These are phyloP conservation scores for Globisporangium cylindrosporum DNA, from an alignment of 352 stramenopile genomes.

Conservation along the genomic window DNA sequence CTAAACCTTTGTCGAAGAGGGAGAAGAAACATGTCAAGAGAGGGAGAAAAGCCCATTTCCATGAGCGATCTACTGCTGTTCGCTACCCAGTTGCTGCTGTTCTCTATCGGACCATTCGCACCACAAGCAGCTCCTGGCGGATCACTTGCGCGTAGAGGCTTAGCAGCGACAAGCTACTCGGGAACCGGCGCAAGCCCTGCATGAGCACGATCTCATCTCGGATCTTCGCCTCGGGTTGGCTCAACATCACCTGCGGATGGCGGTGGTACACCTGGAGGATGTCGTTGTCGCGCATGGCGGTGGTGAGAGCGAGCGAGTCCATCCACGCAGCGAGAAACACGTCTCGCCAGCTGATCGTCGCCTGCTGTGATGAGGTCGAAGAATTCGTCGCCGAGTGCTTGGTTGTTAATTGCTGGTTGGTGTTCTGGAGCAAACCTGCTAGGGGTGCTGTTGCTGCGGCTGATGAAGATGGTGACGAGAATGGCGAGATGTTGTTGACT, in stretches of 20 bases:
- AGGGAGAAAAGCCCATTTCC: conserved; percentile 3
- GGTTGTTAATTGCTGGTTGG: neutral
- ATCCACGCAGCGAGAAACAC: conserved; percentile 42
- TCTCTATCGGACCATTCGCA: conserved; percentile 15
- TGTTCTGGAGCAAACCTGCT: neutral
- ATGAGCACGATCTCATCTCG: conserved; percentile 65
- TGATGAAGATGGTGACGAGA: neutral
- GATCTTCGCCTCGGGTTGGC: conserved; percentile 32
- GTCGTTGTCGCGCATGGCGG: conserved; percentile 26
- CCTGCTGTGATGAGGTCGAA: neutral
- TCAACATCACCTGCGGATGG: conserved; percentile 28
- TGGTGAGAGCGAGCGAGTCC: conserved; percentile 29
- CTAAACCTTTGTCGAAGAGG: conserved; percentile 1
- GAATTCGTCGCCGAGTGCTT: neutral
- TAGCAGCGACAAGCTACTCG: conserved; percentile 41
- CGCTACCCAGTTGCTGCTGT: neutral
- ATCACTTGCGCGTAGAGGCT: conserved; percentile 52
- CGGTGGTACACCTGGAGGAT: conserved; percentile 36
- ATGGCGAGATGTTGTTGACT: conserved; percentile 23
- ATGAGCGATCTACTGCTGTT: neutral
- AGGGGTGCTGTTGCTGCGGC: neutral
- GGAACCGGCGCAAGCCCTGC: conserved; percentile 47
- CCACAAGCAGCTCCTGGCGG: conserved; percentile 30
- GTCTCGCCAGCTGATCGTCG: conserved; percentile 34
- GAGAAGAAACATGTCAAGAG: neutral